phyloP scores from a whole-genome alignment of 2,329 filamentous ascomycete species.

The Aphanoascus verrucosus region DNA sequence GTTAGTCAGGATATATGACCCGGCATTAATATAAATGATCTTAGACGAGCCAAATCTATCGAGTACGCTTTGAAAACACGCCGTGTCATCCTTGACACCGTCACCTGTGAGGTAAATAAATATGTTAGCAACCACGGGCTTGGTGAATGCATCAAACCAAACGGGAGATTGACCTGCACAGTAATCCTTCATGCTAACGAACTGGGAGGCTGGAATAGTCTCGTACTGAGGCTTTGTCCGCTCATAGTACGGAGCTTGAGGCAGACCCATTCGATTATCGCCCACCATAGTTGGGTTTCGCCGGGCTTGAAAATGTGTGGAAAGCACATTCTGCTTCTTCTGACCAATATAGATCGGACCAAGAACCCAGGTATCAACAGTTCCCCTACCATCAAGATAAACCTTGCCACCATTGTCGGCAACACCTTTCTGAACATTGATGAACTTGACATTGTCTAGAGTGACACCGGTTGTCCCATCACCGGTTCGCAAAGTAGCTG shows the following conservation, averaged over 20 bases:
- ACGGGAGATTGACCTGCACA: not conserved
- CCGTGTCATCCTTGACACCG: constrained; percentile 5
- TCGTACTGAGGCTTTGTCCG: constrained; percentile 16
- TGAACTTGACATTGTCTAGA: constrained; percentile 9
- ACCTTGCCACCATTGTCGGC: constrained; percentile 8
- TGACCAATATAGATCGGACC: constrained; percentile 7
- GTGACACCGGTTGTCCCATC: constrained; percentile 9
- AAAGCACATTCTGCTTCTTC: not conserved
- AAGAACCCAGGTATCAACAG: constrained; percentile 8
- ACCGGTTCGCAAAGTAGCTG: not conserved
- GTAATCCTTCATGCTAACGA: constrained; percentile 9
- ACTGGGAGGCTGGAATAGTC: not conserved
- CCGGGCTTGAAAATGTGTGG: not conserved
- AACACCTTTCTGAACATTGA: constrained; percentile 4
- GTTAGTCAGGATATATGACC: constrained; percentile 58
- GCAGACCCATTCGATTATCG: not conserved
- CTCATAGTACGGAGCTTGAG: constrained; percentile 8
- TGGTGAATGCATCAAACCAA: too few relatives aligned
- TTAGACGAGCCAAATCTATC: not conserved
- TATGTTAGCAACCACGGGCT: constrained; percentile 7
- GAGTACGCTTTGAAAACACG: constrained; percentile 1
- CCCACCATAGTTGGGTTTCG: not conserved
- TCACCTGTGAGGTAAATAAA: constrained; percentile 3
- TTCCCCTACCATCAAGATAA: constrained; percentile 1
- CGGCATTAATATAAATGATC: constrained; percentile 64